phyloP scores from a whole-genome alignment of 306 rosid genomes.

The Lathyrus tuberosus region DNA sequence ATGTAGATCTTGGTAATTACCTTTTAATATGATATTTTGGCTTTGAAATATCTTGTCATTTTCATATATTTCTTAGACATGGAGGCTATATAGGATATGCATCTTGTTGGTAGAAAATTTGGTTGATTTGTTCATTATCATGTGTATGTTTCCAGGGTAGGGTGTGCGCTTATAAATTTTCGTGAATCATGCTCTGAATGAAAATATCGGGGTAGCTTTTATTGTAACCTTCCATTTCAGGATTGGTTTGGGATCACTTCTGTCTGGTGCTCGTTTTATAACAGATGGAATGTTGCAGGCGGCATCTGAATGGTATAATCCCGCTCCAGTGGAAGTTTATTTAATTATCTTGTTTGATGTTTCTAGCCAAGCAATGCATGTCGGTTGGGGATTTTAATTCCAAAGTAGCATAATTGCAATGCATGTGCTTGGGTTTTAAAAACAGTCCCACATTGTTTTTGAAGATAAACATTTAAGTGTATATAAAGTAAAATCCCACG shows the following conservation, averaged over 20 bases:
- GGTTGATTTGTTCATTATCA: slow-evolving; percentile 19
- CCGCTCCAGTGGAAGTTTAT: slow-evolving; percentile 9
- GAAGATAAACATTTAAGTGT: too few relatives aligned
- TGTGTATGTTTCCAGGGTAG: slow-evolving; percentile 97
- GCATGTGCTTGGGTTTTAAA: too few relatives aligned
- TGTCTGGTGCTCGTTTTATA: slow-evolving; percentile 86
- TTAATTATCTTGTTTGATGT: slow-evolving; percentile 17
- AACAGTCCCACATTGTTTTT: too few relatives aligned
- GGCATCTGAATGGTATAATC: slow-evolving; percentile 89
- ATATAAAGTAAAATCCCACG: too few relatives aligned
- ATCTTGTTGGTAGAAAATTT: slow-evolving; percentile 29
- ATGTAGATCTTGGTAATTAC: slow-evolving; percentile 79
- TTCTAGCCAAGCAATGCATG: neutral
- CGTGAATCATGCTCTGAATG: slow-evolving; percentile 20
- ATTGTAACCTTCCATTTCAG: slow-evolving; percentile 53
- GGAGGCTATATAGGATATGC: slow-evolving; percentile 33
- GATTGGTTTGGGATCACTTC: slow-evolving; percentile 93
- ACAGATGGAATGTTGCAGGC: slow-evolving; percentile 97
- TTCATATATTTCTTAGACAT: slow-evolving; percentile 25
- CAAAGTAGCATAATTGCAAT: too few relatives aligned
- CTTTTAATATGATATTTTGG: slow-evolving; percentile 33
- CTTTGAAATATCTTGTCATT: slow-evolving; percentile 31
- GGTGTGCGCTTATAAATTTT: slow-evolving; percentile 33
- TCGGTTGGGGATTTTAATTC: slow-evolving; percentile 6
- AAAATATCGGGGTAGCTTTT: slow-evolving; percentile 12